These are phyloP conservation scores for Pleomassaria siparia DNA, from an alignment of 2,329 filamentous ascomycete species.

Conservation along the genomic window DNA sequence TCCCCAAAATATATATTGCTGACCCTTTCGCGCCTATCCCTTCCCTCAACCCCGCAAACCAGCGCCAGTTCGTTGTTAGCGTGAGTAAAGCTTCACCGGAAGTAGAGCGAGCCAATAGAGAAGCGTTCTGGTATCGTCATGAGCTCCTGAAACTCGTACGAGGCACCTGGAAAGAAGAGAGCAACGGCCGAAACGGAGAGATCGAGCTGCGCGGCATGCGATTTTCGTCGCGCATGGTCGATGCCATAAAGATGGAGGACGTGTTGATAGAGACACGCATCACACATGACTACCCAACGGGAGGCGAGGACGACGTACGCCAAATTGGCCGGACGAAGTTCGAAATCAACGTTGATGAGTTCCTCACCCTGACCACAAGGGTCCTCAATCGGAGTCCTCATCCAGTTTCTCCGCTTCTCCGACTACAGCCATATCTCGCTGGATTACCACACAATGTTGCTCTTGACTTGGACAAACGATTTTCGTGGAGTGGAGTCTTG, in stretches of 20 bases:
- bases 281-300: constrained; percentile 14
- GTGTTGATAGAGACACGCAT: constrained; percentile 61
- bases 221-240: constrained; percentile 76
- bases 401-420: constrained; percentile 70
- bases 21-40: constrained; percentile 78
- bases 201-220: constrained; percentile 78
- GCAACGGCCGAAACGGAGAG: constrained; percentile 58
- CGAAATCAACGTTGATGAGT: constrained; percentile 58
- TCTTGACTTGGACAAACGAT: constrained; percentile 77
- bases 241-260: constrained; percentile 79
- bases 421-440: constrained; percentile 75
- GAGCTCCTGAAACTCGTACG: constrained; percentile 70
- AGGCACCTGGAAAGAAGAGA: constrained; percentile 70
- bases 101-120: constrained; percentile 72
- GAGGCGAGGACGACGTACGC: constrained; percentile 15
- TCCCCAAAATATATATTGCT: constrained; percentile 74
- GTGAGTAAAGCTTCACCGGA: constrained; percentile 77
- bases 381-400: constrained; percentile 72
- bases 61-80: constrained; percentile 90
- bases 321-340: constrained; percentile 52
- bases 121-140: constrained; percentile 91
- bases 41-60: constrained; percentile 75
- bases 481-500: constrained; percentile 82
- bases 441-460: constrained; percentile 71
- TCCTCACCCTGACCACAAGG: constrained; percentile 68